Base-by-base conservation (phyloP, 2,329 filamentous ascomycete genomes). In the Malbranchea cinnamomea region DNA sequence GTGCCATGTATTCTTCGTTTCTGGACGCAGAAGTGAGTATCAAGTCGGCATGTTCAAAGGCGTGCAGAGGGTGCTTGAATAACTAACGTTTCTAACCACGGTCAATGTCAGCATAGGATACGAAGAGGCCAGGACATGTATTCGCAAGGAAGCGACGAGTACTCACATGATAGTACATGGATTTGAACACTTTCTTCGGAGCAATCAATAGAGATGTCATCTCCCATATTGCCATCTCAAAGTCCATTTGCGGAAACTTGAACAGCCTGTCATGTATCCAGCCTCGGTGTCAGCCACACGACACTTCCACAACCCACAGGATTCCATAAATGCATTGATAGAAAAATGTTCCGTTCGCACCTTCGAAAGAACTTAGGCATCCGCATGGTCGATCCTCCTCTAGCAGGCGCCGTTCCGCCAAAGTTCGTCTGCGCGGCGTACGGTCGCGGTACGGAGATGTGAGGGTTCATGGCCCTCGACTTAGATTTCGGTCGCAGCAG, bases 241-340 rank as follows among this genome's bases (percentile, higher is more conserved):
- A 78, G 58, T 78, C 74, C 74, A 78, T 78, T 43, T 76, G 73
- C 7, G 73, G 72, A 46, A 78, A 78, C 50, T 78, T 78, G 63
- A 78, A 76, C 28, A 78, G 56, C 34, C 64, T 66, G 29, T 25
- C 17, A n/a, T n/a, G n/a, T n/a, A n/a, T n/a, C n/a, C n/a, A n/a
- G n/a, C n/a, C n/a, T n/a, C 14, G n/a, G n/a, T n/a, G n/a, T n/a
- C n/a, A n/a, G n/a, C n/a, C n/a, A n/a, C n/a, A n/a, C n/a, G n/a
- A 25, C 15, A 14, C 12, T 12, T 5, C 23, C 5, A 5, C n/a
- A 29, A 4, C 22, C 12, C 11, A 8, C 9, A 29, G 10, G 19
- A 14, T 9, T 34, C 13, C n/a, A 12, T 11, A 8, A 28, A 5
- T 10, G n/a, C 10, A 17, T 7, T 9, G 19, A 11, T 18, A 12